A percentile compares a stretch with the other conserved stretches of the same genome.
phyloP scores from a whole-genome alignment of 345 rosid species.

The Microthlaspi erraticum region DNA sequence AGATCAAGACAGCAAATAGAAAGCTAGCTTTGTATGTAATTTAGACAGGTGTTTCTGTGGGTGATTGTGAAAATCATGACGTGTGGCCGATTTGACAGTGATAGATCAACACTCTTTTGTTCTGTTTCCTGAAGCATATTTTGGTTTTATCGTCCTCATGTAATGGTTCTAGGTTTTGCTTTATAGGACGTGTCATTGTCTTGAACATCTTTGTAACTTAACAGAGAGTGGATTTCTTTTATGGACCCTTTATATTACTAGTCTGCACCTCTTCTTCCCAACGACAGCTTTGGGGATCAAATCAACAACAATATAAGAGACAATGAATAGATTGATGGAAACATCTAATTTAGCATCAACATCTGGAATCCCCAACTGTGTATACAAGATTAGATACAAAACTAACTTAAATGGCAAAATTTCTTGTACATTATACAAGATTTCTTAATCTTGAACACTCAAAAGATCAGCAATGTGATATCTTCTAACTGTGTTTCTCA shows the following conservation, averaged over 20 bases:
- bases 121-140: constrained; percentile 27
- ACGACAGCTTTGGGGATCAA: neutral
- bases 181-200: constrained; percentile 26
- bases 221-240: constrained; percentile 20
- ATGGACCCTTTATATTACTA: neutral
- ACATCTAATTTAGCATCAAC: constrained; percentile 5
- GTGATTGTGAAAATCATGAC: constrained; percentile 58
- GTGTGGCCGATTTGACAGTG: constrained; percentile 39
- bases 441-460: no score
- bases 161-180: constrained; percentile 31
- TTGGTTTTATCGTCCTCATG: constrained; percentile 35
- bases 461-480: neutral
- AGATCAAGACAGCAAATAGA: constrained; percentile 37
- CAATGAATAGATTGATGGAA: neutral
- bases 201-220: constrained; percentile 28
- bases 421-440: constrained; percentile 21
- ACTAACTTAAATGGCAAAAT: constrained; percentile 16
- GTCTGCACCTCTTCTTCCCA: constrained; percentile 1
- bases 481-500: constrained; percentile 18
- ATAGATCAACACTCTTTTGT: constrained; percentile 36
- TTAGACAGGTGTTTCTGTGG: constrained; percentile 46
- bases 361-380: constrained; percentile 3
- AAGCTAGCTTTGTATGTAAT: constrained; percentile 49
- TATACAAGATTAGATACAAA: constrained; percentile 10
- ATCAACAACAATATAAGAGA: constrained; percentile 3